Percentiles rank a stretch among this genome's conserved stretches.
These are phyloP conservation scores for Coriaria nepalensis DNA, from an alignment of 306 rosid genomes.

Conservation along the genomic window DNA sequence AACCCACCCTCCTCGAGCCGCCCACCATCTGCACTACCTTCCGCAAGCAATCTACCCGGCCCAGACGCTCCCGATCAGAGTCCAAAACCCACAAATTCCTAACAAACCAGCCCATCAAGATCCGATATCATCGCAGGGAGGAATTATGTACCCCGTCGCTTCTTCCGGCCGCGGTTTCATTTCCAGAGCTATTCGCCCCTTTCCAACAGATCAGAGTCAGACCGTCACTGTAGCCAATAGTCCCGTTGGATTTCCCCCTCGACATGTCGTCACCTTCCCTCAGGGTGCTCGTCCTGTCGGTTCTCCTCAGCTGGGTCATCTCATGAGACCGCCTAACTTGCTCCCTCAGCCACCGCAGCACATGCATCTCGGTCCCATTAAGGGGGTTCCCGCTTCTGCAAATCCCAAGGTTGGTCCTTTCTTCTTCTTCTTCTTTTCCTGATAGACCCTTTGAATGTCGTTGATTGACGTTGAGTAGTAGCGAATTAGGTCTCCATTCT, in stretches of 20 bases:
- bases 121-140: slow-evolving; percentile 18
- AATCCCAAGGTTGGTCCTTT: slow-evolving; percentile 29
- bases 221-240: slow-evolving; percentile 25
- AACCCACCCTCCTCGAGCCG: slow-evolving; percentile 1
- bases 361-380: slow-evolving; percentile 22
- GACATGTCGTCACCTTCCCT: slow-evolving; percentile 22
- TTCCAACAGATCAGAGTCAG: slow-evolving; percentile 25
- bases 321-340: slow-evolving; percentile 26
- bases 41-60: slow-evolving; percentile 22
- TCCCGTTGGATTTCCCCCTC: slow-evolving; percentile 24
- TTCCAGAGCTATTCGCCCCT: slow-evolving; percentile 19
- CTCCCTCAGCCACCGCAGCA: slow-evolving; percentile 14
- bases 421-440: not conserved
- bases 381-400: slow-evolving; percentile 27
- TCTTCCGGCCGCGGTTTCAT: slow-evolving; percentile 41
- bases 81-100: slow-evolving; percentile 17
- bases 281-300: slow-evolving; percentile 24
- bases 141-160: slow-evolving; percentile 37
- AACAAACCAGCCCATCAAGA: slow-evolving; percentile 17
- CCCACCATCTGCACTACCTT: slow-evolving; percentile 18
- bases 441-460: slow-evolving; percentile 1
- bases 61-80: slow-evolving; percentile 25
- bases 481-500: not conserved
- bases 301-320: slow-evolving; percentile 22
- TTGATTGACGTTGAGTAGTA: not conserved